A percentile compares a stretch with the other conserved stretches of the same genome.
phyloP scores from a whole-genome alignment of 1,139 yeast genomes.

The Candida sp. region DNA sequence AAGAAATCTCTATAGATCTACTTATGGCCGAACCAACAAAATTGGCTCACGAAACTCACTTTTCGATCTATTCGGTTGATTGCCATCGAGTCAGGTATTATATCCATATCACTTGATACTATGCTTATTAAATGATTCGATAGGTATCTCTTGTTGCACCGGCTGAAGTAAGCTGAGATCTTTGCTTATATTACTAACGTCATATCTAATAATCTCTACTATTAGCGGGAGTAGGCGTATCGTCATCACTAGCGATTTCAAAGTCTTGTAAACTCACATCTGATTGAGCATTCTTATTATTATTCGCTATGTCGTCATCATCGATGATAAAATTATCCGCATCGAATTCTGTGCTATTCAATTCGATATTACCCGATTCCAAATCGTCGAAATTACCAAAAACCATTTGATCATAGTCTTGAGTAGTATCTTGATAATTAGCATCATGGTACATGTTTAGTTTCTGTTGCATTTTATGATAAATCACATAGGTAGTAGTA shows the following conservation, averaged over 20 bases:
- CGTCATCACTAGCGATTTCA: slow-evolving; percentile 1
- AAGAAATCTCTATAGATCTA: too few species aligned
- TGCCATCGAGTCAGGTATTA: too few species aligned
- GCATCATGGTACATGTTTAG: slow-evolving; percentile 27
- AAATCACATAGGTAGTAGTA: slow-evolving; percentile 68
- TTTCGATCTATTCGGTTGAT: too few species aligned
- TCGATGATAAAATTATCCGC: slow-evolving; percentile 37
- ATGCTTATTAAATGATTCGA: too few species aligned
- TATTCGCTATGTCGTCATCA: slow-evolving; percentile 19
- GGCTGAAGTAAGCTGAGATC: too few species aligned
- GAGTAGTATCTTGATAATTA: slow-evolving; percentile 6
- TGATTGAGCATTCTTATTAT: neutral
- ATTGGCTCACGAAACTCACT: too few species aligned
- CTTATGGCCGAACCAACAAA: too few species aligned
- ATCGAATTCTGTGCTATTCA: slow-evolving; percentile 31
- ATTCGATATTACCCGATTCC: slow-evolving; percentile 27
- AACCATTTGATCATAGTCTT: slow-evolving; percentile 28
- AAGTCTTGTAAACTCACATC: slow-evolving; percentile 1
- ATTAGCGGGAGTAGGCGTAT: neutral
- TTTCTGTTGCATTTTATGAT: slow-evolving; percentile 53
- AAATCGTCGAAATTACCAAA: slow-evolving; percentile 41
- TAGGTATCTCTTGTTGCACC: too few species aligned
- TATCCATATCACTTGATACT: too few species aligned
- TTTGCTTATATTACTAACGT: too few species aligned
- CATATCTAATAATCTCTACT: neutral